Conservation (phyloP, 2,329 filamentous ascomycete species). For the Neurospora crassa region DNA sequence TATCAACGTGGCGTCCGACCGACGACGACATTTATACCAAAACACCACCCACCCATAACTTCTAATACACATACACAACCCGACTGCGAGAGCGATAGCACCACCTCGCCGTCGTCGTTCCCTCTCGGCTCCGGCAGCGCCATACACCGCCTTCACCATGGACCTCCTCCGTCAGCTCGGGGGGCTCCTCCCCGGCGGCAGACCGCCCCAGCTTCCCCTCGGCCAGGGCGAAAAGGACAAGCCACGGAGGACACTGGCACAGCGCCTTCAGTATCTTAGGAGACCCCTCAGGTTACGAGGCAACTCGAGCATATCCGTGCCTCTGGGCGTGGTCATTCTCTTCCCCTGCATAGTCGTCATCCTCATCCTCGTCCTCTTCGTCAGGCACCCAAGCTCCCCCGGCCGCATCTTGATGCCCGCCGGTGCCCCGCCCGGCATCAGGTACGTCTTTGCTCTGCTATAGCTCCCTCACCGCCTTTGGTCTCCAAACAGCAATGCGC, state of each 20-base stretch:
- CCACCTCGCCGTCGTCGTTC: neutral
- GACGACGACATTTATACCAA: neutral
- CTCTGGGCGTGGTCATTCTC: conserved; percentile 81
- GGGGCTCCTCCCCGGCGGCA: conserved; percentile 35
- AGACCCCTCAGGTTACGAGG: conserved; percentile 80
- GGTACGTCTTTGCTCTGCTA: conserved; percentile 45
- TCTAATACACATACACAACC: neutral
- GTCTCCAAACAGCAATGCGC: conserved; percentile 2
- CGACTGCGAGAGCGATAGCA: neutral
- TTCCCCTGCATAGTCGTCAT: conserved; percentile 89
- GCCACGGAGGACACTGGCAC: conserved; percentile 29
- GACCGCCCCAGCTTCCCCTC: conserved; percentile 36
- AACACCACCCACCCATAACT: neutral
- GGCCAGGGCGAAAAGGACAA: conserved; percentile 38
- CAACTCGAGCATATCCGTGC: conserved; percentile 87
- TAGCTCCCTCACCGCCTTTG: neutral
- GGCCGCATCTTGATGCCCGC: conserved; percentile 80
- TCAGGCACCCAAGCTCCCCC: conserved; percentile 75
- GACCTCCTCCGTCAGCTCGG: conserved; percentile 49
- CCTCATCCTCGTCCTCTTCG: conserved; percentile 80
- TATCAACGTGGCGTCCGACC: neutral
- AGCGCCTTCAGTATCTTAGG: conserved; percentile 68
- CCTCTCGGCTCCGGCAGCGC: neutral
- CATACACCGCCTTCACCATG: conserved; percentile 29
- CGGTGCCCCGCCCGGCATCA: conserved; percentile 78